These are phyloP conservation scores for Polysphondylium violaceum DNA, from an alignment of 78 protist species.

Conservation along the genomic window DNA sequence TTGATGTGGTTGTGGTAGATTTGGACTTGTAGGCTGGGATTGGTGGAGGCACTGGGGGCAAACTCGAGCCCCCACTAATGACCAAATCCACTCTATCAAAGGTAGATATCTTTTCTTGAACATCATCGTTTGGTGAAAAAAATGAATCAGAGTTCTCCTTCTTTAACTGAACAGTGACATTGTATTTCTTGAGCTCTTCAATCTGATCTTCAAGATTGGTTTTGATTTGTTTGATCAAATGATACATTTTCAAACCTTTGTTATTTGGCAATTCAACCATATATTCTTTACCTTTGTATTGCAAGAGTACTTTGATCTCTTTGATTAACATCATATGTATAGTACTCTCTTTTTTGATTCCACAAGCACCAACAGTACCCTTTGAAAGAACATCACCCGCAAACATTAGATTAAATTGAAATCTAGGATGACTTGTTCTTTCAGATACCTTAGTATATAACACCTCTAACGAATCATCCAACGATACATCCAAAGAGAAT, in stretches of 20 bases:
- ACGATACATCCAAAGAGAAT: constrained; percentile 55
- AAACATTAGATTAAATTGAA: constrained; percentile 48
- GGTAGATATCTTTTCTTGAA: no score
- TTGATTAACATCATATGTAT: constrained; percentile 55
- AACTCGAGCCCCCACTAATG: no score
- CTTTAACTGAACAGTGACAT: not conserved
- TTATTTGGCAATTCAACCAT: constrained; percentile 55
- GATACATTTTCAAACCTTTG: constrained; percentile 36
- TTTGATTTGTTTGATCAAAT: not conserved
- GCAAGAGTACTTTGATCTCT: constrained; percentile 31
- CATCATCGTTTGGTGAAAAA: no score
- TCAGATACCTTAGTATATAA: constrained; percentile 58
- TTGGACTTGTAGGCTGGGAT: no score
- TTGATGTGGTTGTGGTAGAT: no score
- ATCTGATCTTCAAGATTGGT: not conserved
- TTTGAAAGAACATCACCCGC: constrained; percentile 48
- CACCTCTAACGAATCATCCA: not conserved
- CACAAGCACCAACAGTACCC: constrained; percentile 39
- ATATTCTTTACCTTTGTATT: constrained; percentile 40
- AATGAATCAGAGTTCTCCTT: no score
- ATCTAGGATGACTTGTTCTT: constrained; percentile 44
- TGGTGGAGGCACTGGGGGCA: no score
- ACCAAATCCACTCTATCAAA: no score
- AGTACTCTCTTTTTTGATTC: constrained; percentile 54
- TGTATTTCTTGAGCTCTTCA: not conserved